Base-by-base conservation (phyloP, 148 eudicot species). In the Rhododendron williamsianum region DNA sequence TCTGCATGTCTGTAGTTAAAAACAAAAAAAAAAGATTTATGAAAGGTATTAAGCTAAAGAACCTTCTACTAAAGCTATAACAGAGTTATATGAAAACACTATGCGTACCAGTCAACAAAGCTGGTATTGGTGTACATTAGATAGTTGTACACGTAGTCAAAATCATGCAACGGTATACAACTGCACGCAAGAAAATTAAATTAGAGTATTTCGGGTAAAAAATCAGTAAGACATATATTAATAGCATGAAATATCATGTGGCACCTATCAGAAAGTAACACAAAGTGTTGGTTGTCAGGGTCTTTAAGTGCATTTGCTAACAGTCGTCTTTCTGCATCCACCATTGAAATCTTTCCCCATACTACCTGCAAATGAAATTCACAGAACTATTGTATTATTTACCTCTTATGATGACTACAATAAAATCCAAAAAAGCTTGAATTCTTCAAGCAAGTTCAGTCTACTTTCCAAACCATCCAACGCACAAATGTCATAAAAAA, bases 271-370 rank as follows among this genome's bases (percentile, higher is more conserved):
- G 99, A 95, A 83, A 97, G 98, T 83, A 97, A 89, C 9, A 97
- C 95, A 90, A 97, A 97, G 72, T 95, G 99, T 86, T 91, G 96
- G 87, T 97, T 97, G 74, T 94, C 95, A 79, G 94, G 92, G 90
- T 97, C 99, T 83, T 84, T 88, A 35, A 97, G 91, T 82, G 99
- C 99, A 93, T 95, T 90, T 78, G 93, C 98, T 87, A 97, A 86
- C 82, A 97, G 97, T 76, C 99, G 92, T 86, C 91, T 92, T 89
- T 97, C 99, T 79, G 99, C 98, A 91, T 97, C 96, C 86, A 97
- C 94, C 99, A 97, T 97, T 77, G 99, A 97, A 78, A 97, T 93
- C 84, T 89, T 90, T 71, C 99, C 99, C 99, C 99, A 97, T 16
- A 85, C 95, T 78, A 95, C 99, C 98, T 97, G 94, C 90, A 85